phyloP scores from a whole-genome alignment of 192 early-diverging fungal species.

The Coemansia sp. region DNA sequence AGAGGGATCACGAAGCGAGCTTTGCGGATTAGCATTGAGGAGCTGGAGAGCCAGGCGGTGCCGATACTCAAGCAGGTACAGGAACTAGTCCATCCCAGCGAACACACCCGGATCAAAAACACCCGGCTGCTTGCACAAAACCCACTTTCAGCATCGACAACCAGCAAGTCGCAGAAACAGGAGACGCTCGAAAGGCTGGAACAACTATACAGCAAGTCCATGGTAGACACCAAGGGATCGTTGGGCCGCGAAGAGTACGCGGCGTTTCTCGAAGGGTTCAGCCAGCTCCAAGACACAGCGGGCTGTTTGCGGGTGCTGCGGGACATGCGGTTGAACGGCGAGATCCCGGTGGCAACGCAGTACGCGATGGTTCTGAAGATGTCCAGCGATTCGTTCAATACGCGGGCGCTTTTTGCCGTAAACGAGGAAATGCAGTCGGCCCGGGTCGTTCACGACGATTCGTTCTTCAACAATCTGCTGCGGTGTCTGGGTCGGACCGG shows the following conservation, averaged over 20 bases:
- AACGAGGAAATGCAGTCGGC: slow-evolving; percentile 35
- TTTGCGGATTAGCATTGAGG: neutral
- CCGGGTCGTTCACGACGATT: slow-evolving; percentile 9
- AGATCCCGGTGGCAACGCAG: slow-evolving; percentile 10
- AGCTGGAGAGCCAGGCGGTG: neutral
- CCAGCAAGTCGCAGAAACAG: neutral
- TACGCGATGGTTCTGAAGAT: slow-evolving; percentile 22
- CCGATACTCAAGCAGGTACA: slow-evolving; percentile 14
- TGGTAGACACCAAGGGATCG: neutral
- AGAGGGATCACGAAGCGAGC: neutral
- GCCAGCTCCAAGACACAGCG: neutral
- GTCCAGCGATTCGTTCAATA: neutral
- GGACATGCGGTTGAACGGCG: slow-evolving; percentile 18
- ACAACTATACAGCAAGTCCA: slow-evolving; percentile 10
- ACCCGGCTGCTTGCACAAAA: slow-evolving; percentile 17
- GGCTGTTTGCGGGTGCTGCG: slow-evolving; percentile 22
- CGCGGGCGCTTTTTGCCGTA: slow-evolving; percentile 9
- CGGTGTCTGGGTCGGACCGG: slow-evolving; percentile 6
- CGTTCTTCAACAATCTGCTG: slow-evolving; percentile 24
- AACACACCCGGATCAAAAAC: slow-evolving; percentile 20
- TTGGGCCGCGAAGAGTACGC: slow-evolving; percentile 10
- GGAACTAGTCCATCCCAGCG: slow-evolving; percentile 33
- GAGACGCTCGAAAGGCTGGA: slow-evolving; percentile 6
- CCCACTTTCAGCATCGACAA: neutral
- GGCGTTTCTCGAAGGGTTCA: slow-evolving; percentile 38